A percentile compares a stretch with the other conserved stretches of the same genome.
Evolutionary conservation across 768 basidiomycete species (phyloP).

Genomic region (Gymnopilus dilepis): DNA sequence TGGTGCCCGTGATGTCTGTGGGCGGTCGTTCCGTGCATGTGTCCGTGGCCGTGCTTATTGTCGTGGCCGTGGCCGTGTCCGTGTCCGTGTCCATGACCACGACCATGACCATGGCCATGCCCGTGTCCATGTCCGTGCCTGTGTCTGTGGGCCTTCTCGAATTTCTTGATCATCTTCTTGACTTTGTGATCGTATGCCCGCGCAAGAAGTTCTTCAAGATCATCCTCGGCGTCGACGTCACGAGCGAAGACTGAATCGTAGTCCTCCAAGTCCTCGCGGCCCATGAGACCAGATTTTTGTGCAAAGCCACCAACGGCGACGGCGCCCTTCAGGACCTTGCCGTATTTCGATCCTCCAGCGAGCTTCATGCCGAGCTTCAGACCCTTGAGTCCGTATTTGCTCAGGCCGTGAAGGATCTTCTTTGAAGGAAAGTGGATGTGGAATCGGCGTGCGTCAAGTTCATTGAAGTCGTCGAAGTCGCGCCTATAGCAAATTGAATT

Average conservation of each 20-base stretch:
- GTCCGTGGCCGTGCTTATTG: background rate
- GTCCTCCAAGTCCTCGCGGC: slow-evolving; percentile 9
- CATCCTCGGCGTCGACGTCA: slow-evolving; percentile 1
- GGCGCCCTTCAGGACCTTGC: background rate
- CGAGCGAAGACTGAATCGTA: background rate
- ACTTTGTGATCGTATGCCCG: background rate
- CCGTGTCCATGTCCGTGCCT: background rate
- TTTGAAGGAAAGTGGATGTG: slow-evolving; percentile 6
- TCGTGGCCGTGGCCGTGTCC: no score
- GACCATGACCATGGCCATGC: background rate
- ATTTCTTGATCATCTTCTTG: slow-evolving; percentile 4
- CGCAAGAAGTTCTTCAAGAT: slow-evolving; percentile 10
- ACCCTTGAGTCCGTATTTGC: slow-evolving; percentile 1
- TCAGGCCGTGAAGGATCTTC: background rate
- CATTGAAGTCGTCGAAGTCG: background rate
- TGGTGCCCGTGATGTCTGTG: background rate
- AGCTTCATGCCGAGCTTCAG: background rate
- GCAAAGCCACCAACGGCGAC: background rate
- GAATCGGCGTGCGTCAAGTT: slow-evolving; percentile 4
- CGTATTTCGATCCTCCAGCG: background rate
- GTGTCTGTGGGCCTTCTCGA: background rate
- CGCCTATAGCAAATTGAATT: no score
- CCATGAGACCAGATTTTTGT: no score
- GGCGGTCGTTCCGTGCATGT: background rate
- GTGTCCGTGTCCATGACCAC: no score